These are phyloP conservation scores for Exophiala oligosperma DNA, from an alignment of 2,329 filamentous ascomycete species.

Conservation along the genomic window DNA sequence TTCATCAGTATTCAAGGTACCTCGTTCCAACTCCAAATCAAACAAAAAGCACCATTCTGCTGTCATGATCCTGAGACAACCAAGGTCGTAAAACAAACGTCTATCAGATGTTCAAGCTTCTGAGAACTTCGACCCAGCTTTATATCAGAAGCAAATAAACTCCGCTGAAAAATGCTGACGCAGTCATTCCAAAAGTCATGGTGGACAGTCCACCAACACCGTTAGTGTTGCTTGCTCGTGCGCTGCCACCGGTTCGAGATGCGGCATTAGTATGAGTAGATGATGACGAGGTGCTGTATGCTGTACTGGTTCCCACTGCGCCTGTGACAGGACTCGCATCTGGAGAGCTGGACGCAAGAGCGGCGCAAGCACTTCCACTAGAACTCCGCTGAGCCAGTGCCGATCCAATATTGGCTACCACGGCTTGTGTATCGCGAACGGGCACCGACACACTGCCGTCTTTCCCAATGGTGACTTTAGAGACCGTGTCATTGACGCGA, in stretches of 20 bases:
- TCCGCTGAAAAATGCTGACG: conserved; percentile 17
- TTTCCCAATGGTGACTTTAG: conserved; percentile 34
- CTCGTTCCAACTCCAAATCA: background rate
- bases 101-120: background rate
- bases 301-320: conserved; percentile 21
- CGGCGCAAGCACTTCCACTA: conserved; percentile 24
- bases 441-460: conserved; percentile 38
- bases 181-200: conserved; percentile 23
- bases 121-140: background rate
- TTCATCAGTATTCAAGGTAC: background rate
- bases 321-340: conserved; percentile 17
- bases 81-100: background rate
- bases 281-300: conserved; percentile 13
- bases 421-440: conserved; percentile 48
- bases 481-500: conserved; percentile 35
- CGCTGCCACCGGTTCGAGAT: conserved; percentile 16
- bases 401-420: conserved; percentile 47
- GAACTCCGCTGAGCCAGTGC: conserved; percentile 18
- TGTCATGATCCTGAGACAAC: conserved; percentile 7
- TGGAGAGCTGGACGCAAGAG: conserved; percentile 18
- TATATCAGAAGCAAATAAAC: conserved; percentile 19
- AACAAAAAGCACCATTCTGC: background rate
- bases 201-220: conserved; percentile 22
- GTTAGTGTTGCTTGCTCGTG: conserved; percentile 22
- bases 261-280: conserved; percentile 20